A percentile compares a stretch with the other conserved stretches of the same genome.
phyloP scores from a whole-genome alignment of 2,329 filamentous ascomycete genomes.

The Alternaria ethzedia region DNA sequence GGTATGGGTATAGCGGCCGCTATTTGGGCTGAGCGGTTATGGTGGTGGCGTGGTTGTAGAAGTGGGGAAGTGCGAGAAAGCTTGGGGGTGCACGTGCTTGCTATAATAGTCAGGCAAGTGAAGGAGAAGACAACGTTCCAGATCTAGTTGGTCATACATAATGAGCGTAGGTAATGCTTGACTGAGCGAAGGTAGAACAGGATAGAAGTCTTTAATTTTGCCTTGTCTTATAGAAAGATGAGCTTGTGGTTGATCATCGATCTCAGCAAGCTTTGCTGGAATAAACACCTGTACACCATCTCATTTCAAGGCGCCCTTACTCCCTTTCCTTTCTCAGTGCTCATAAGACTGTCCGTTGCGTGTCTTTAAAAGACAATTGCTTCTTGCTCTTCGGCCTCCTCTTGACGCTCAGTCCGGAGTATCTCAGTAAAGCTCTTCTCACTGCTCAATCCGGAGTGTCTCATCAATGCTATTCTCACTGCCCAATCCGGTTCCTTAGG shows the following conservation, averaged over 20 bases:
- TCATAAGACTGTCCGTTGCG: background rate
- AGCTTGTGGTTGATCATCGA: background rate
- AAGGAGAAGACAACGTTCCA: background rate
- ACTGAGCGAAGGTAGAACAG: background rate
- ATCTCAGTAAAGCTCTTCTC: background rate
- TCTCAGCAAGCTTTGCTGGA: background rate
- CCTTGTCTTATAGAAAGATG: background rate
- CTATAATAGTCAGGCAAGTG: background rate
- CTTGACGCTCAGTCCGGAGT: background rate
- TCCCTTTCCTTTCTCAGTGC: background rate
- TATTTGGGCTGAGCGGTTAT: background rate
- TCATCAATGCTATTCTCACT: background rate
- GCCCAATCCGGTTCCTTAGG: background rate
- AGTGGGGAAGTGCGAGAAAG: background rate
- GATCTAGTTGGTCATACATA: background rate
- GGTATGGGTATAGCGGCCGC: background rate
- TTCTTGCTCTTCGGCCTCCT: background rate
- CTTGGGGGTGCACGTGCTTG: background rate
- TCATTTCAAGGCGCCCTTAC: background rate
- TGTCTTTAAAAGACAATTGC: background rate
- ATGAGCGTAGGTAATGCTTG: too few species aligned
- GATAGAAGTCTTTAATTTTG: background rate
- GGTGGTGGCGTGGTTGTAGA: background rate
- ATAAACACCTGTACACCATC: background rate
- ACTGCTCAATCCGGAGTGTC: background rate